Base-by-base conservation (phyloP, 805 yeast species). In the Candida jianshihensis region DNA sequence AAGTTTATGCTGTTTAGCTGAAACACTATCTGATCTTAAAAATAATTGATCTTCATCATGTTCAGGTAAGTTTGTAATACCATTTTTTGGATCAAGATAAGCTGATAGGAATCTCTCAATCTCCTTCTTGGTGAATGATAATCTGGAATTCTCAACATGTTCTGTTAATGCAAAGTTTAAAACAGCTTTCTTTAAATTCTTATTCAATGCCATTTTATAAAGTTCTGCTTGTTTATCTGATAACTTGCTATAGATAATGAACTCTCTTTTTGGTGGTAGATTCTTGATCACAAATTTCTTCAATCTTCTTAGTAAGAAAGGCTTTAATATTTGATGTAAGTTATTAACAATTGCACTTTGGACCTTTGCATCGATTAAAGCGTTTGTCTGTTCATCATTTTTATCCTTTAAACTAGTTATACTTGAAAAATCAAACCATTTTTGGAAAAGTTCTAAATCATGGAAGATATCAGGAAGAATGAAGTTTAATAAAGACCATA, bases 401-500 rank as follows among this genome's bases (percentile, higher is more conserved):
- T 37, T 38, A 12, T 53, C 56, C 26, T 61, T 59, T 33, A 67
- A 42, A 16, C 63, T 60, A 6, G 72, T 68, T 28, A 81, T 53
- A 27, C 74, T 78, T 31, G 78, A 74, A 48, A 84, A 84, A 57
- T 92, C 94, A 60, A 90, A 92, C 97, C 97, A 90, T 53, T 80
- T 82, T 56, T 90, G 94, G 54, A 90, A 90, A 30, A 88, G 69
- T 35, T 81, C 90, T 41, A 89, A 71, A 57, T 90, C 97, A 30
- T 85, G 85, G 56, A 90, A 90, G 20, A 92, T 83, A 49, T 88
- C 96, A 0, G 98, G 98, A 35, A 90, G 64, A 25, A 92, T 81
- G 53, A 90, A 90, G 54, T 92, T 92, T 37, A 90, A 66, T 39
- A 92, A 63, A 0, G 96, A 82, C 97, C 97, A 90, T 26, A 92